These are phyloP conservation scores for Populus hybrid DNA, from an alignment of 441 rosid genomes.

Conservation along the genomic window DNA sequence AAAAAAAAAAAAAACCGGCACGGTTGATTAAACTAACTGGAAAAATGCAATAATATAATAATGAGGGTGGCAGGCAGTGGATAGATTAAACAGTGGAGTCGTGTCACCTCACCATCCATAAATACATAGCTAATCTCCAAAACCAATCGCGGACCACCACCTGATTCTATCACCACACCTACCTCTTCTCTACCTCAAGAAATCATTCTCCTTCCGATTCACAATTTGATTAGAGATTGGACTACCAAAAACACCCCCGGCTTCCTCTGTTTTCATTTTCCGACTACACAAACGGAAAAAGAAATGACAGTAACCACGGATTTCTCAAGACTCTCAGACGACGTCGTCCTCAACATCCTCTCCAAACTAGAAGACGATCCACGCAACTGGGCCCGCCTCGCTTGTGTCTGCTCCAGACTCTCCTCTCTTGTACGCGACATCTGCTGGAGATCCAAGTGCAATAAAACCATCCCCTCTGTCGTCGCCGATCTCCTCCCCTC, in stretches of 20 bases:
- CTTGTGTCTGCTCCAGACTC: slow-evolving; percentile 85
- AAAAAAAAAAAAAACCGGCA: no score
- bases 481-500: slow-evolving; percentile 59
- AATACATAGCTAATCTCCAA: no score
- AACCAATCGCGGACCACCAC: no score
- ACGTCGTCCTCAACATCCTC: slow-evolving; percentile 72
- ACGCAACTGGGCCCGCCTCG: slow-evolving; percentile 73
- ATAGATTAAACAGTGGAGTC: no score
- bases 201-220: no score
- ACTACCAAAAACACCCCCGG: neutral
- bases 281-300: neutral
- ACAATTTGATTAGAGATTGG: no score
- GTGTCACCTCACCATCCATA: no score
- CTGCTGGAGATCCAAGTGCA: slow-evolving; percentile 69
- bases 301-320: slow-evolving; percentile 40
- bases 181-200: no score
- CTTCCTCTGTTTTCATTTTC: neutral
- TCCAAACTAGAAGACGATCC: slow-evolving; percentile 88
- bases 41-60: no score
- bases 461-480: slow-evolving; percentile 49
- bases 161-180: no score
- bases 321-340: slow-evolving; percentile 67
- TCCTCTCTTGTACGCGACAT: slow-evolving; percentile 54
- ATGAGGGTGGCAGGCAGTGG: no score
- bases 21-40: no score